Evolutionary conservation across 805 yeast species (phyloP).

Genomic region (Yarrowia sp.): DNA sequence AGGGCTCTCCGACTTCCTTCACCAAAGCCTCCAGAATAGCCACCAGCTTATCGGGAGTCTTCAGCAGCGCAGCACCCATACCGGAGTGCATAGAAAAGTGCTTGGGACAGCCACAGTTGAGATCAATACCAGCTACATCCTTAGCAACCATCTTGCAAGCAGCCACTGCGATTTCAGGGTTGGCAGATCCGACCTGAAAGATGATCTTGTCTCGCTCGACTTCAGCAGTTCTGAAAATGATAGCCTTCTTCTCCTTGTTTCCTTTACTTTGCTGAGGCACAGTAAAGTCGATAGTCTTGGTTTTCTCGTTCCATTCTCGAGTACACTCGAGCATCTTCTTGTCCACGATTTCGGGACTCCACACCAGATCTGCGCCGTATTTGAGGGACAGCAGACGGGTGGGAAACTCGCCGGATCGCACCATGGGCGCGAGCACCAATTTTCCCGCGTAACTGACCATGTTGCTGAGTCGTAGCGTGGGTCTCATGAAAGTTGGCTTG

Average conservation of each 20-base stretch:
- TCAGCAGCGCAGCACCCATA: constrained; percentile 94
- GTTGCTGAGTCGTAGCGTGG: constrained; percentile 30
- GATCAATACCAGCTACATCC: constrained; percentile 92
- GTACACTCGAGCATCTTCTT: constrained; percentile 76
- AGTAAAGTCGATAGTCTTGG: constrained; percentile 49
- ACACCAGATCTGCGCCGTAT: constrained; percentile 92
- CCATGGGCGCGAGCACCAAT: constrained; percentile 92
- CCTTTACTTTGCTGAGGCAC: constrained; percentile 42
- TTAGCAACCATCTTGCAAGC: constrained; percentile 82
- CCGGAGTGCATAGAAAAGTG: constrained; percentile 94
- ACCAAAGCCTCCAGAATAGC: constrained; percentile 74
- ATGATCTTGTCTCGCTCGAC: constrained; percentile 72
- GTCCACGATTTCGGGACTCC: constrained; percentile 96
- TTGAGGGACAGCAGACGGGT: constrained; percentile 78
- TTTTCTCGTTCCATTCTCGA: constrained; percentile 62
- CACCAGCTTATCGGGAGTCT: constrained; percentile 80
- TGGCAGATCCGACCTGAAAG: constrained; percentile 90
- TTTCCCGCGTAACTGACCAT: constrained; percentile 78
- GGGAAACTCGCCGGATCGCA: constrained; percentile 93
- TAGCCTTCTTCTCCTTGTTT: constrained; percentile 52
- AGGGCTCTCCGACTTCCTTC: constrained; percentile 77
- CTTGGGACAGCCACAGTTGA: constrained; percentile 97
- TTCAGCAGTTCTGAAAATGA: constrained; percentile 78
- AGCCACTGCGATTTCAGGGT: constrained; percentile 81
- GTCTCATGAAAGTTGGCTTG: constrained; percentile 20